Evolutionary conservation across 495 filamentous ascomycete genomes (phyloP).

Genomic region (Neurospora terricola): DNA sequence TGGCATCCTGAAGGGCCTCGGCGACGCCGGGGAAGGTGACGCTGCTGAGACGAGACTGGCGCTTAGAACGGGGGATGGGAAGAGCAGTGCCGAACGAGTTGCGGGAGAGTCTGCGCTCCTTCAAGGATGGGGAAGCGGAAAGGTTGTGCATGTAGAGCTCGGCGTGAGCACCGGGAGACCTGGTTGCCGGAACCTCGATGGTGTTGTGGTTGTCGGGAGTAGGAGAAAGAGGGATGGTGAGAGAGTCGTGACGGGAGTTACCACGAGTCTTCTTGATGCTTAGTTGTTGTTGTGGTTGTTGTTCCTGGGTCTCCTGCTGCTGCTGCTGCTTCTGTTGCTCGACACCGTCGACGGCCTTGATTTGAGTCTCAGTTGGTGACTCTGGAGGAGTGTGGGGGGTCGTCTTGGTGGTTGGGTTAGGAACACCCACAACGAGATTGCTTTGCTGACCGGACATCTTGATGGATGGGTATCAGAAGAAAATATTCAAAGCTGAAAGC

Average conservation of each 20-base stretch:
- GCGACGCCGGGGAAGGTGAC: slow-evolving; percentile 31
- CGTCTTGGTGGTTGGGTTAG: not conserved
- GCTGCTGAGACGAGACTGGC: slow-evolving; percentile 55
- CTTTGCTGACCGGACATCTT: not conserved
- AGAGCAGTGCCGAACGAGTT: slow-evolving; percentile 74
- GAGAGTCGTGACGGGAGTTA: slow-evolving; percentile 4
- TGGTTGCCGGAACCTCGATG: slow-evolving; percentile 62
- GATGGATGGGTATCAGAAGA: not conserved
- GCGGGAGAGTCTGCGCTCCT: slow-evolving; percentile 56
- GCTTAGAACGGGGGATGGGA: slow-evolving; percentile 64
- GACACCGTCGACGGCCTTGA: not conserved
- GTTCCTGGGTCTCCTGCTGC: not conserved
- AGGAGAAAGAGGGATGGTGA: slow-evolving; percentile 17
- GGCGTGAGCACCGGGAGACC: slow-evolving; percentile 60
- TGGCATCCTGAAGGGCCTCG: slow-evolving; percentile 22
- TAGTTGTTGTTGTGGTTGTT: not conserved
- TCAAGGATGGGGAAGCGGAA: slow-evolving; percentile 55
- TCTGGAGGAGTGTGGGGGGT: not conserved
- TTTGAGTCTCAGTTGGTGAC: not conserved
- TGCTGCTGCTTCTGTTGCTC: not conserved
- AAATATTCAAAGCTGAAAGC: not conserved
- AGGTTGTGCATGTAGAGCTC: slow-evolving; percentile 65
- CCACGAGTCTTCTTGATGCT: not conserved
- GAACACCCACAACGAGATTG: not conserved
- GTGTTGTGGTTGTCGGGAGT: slow-evolving; percentile 25